Evolutionary conservation across 2,329 filamentous ascomycete species (phyloP), one percentile per base, ranked within the genome.

Genomic region (Chaetomiaceae sp.): DNA sequence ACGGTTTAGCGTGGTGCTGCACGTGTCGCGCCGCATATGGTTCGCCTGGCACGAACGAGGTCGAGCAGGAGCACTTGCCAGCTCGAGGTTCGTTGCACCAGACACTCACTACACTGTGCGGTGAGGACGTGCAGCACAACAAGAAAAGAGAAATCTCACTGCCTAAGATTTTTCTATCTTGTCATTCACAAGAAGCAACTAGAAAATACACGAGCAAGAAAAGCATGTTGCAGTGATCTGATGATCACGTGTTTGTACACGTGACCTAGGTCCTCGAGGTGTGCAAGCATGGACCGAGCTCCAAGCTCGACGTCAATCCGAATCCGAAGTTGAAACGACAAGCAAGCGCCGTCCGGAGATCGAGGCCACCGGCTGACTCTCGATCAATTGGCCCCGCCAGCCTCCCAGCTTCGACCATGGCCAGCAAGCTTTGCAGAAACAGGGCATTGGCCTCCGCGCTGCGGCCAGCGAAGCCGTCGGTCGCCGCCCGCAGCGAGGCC

Each of bases 391-490:
- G 68, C 65, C 65, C 22, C 61, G 55, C 59, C 60, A 56, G 63
- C 63, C 61, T 40, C 40, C 50, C 45, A 7, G 40, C 41, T 53
- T 57, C 54, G 47, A 71, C 62, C 65, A 83, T 83, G 79, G 78
- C 79, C 66, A 78, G 73, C 68, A 78, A 73, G 64, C 64, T 80
- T 60, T 73, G 72, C 60, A 73, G 76, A 63, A 74, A 70, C 65
- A 71, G 76, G 64, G 72, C 71, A 51, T 62, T 82, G 56, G 71
- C 72, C 61, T 72, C 76, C 62, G 73, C 73, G 68, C 64, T 81
- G 56, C 72, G 72, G 62, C 71, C 76, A n/a, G 65, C 67, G 39
- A 75, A 68, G 58, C 65, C 69, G 44, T 67, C 67, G 56, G 62
- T 69, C 51, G 65, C 57, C 56, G 63, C 58, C 59, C 69, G 63